These are phyloP conservation scores for Russula brevipes DNA, from an alignment of 768 basidiomycete genomes.

Conservation along the genomic window DNA sequence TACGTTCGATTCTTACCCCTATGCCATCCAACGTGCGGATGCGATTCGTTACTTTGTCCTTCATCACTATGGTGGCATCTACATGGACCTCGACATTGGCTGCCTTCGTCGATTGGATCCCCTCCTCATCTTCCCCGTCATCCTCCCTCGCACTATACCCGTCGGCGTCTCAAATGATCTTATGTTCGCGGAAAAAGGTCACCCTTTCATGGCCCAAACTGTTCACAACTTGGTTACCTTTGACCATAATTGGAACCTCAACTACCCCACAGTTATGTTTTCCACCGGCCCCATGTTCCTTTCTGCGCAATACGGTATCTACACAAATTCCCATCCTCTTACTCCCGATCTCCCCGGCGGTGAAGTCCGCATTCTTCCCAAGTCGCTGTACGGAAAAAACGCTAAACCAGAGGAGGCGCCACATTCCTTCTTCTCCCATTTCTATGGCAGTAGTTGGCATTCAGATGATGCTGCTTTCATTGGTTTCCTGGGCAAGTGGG, in stretches of 20 bases:
- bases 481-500: constrained; percentile 84
- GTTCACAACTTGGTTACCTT: constrained; percentile 89
- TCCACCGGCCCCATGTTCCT: constrained; percentile 99
- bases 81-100: constrained; percentile 95
- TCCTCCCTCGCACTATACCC: constrained; percentile 92
- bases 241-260: constrained; percentile 90
- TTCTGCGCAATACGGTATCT: constrained; percentile 89
- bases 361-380: constrained; percentile 88
- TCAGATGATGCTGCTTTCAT: constrained; percentile 98
- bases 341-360: constrained; percentile 49
- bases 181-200: constrained; percentile 81
- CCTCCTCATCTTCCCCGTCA: constrained; percentile 77
- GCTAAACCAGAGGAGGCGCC: constrained; percentile 77
- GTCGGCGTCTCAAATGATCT: constrained; percentile 98
- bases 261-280: constrained; percentile 99
- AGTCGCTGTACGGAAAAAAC: constrained; percentile 97
- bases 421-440: constrained; percentile 93
- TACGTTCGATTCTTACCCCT: constrained; percentile 88
- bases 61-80: constrained; percentile 91
- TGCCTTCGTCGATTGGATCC: constrained; percentile 84
- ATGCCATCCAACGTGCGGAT: constrained; percentile 92
- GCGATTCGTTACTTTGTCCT: constrained; percentile 98
- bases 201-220: constrained; percentile 88
- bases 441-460: constrained; percentile 98
- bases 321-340: constrained; percentile 60